A percentile compares a stretch with the other conserved stretches of the same genome.
Conservation (phyloP, 768 basidiomycete species). For the Boletus sp. region DNA sequence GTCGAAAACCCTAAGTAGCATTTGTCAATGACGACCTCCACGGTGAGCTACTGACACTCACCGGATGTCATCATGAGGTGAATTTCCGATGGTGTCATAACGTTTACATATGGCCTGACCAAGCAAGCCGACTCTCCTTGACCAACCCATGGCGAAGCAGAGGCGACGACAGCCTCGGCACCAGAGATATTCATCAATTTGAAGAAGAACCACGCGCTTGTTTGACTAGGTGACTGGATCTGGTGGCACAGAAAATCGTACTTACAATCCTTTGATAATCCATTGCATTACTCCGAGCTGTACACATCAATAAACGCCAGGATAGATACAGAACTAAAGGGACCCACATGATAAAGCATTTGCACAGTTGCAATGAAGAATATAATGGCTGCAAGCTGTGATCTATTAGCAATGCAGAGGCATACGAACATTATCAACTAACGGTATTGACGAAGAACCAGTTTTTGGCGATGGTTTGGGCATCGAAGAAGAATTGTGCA, state of each 20-base stretch:
- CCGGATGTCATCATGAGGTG: constrained; percentile 87
- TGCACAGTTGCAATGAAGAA: constrained; percentile 94
- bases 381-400: constrained; percentile 71
- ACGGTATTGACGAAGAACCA: constrained; percentile 88
- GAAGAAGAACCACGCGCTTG: constrained; percentile 89
- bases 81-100: constrained; percentile 85
- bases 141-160: constrained; percentile 91
- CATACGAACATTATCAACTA: constrained; percentile 21
- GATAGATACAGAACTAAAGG: neutral
- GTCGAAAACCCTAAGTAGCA: constrained; percentile 65
- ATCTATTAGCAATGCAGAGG: constrained; percentile 13
- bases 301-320: neutral
- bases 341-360: constrained; percentile 71
- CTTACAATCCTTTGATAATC: constrained; percentile 81
- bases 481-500: constrained; percentile 80
- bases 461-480: constrained; percentile 56
- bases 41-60: constrained; percentile 12
- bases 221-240: neutral
- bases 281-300: constrained; percentile 88
- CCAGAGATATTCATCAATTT: constrained; percentile 91
- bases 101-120: constrained; percentile 77
- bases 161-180: constrained; percentile 89
- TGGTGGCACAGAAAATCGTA: constrained; percentile 1
- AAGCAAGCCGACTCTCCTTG: constrained; percentile 88
- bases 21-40: constrained; percentile 2